These are phyloP conservation scores for Potentilla sterilis DNA, from an alignment of 306 rosid species.

Conservation along the genomic window DNA sequence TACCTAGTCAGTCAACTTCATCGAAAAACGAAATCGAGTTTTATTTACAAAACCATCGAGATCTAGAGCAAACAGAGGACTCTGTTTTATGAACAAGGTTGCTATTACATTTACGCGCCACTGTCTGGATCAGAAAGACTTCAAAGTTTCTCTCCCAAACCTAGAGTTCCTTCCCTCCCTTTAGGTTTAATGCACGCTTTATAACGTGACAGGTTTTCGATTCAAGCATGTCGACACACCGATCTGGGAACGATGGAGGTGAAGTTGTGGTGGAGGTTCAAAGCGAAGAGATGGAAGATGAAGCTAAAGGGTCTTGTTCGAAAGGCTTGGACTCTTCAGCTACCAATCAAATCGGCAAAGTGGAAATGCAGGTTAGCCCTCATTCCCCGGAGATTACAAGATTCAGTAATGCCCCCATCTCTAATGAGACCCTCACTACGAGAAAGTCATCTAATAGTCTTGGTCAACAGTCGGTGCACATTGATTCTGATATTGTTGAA, in stretches of 20 bases:
- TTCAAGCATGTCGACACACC: conserved; percentile 44
- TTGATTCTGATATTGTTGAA: conserved; percentile 28
- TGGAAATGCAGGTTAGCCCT: conserved; percentile 18
- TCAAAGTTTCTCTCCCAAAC: not conserved
- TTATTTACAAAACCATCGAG: not conserved
- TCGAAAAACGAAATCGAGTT: too few relatives aligned
- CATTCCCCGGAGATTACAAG: conserved; percentile 40
- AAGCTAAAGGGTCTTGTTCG: conserved; percentile 25
- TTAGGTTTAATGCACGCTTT: not conserved
- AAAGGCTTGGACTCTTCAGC: conserved; percentile 23
- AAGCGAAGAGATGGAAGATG: conserved; percentile 31
- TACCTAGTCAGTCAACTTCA: too few relatives aligned
- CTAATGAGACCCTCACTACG: conserved; percentile 28
- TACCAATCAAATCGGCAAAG: conserved; percentile 18
- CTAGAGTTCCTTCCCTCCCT: not conserved
- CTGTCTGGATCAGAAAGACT: too few relatives aligned
- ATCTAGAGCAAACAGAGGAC: not conserved
- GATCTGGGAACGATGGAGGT: conserved; percentile 26
- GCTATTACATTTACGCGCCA: too few relatives aligned
- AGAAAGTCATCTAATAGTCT: conserved; percentile 45
- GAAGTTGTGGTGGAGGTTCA: conserved; percentile 50
- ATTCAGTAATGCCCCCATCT: conserved; percentile 37
- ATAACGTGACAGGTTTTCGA: conserved; percentile 24
- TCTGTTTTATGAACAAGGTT: too few relatives aligned
- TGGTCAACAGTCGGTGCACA: conserved; percentile 46